phyloP scores from a whole-genome alignment of 2,329 filamentous ascomycete species.

The Dothiorella sarmentorum region DNA sequence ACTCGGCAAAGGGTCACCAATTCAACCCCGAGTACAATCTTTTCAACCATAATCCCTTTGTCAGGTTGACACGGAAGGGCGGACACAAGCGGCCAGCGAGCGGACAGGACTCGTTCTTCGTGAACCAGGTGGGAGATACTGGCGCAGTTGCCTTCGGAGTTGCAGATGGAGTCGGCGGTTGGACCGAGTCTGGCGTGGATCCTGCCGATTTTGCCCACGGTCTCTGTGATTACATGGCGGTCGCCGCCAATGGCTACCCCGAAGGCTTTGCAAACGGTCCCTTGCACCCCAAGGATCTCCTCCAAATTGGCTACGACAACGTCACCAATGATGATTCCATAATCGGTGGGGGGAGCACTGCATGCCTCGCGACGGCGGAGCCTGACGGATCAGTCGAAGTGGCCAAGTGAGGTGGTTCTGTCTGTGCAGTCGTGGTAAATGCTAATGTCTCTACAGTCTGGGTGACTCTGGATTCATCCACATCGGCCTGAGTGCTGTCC shows the following conservation, averaged over 20 bases:
- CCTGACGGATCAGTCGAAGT: constrained; percentile 75
- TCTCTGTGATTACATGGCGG: constrained; percentile 89
- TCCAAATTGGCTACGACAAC: constrained; percentile 80
- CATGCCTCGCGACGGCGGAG: constrained; percentile 76
- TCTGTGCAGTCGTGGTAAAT: not conserved
- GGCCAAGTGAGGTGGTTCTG: constrained; percentile 60
- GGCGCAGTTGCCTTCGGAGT: constrained; percentile 78
- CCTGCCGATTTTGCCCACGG: constrained; percentile 94
- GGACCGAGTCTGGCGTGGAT: constrained; percentile 88
- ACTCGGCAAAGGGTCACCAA: constrained; percentile 37
- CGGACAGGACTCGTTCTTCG: constrained; percentile 96
- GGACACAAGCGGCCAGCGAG: constrained; percentile 62
- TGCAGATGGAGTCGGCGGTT: constrained; percentile 92
- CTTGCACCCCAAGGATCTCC: constrained; percentile 64
- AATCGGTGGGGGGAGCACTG: constrained; percentile 83
- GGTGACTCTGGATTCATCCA: constrained; percentile 94
- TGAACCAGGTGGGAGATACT: constrained; percentile 69
- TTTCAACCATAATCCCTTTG: constrained; percentile 33
- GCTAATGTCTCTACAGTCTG: constrained; percentile 46
- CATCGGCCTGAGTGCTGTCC: constrained; percentile 78
- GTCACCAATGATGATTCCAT: constrained; percentile 72
- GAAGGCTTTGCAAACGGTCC: constrained; percentile 36
- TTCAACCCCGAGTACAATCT: constrained; percentile 37
- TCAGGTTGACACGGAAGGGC: constrained; percentile 25
- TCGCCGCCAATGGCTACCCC: constrained; percentile 61